phyloP scores from a whole-genome alignment of 2,329 filamentous ascomycete species.

The Ophiostoma perfectum region DNA sequence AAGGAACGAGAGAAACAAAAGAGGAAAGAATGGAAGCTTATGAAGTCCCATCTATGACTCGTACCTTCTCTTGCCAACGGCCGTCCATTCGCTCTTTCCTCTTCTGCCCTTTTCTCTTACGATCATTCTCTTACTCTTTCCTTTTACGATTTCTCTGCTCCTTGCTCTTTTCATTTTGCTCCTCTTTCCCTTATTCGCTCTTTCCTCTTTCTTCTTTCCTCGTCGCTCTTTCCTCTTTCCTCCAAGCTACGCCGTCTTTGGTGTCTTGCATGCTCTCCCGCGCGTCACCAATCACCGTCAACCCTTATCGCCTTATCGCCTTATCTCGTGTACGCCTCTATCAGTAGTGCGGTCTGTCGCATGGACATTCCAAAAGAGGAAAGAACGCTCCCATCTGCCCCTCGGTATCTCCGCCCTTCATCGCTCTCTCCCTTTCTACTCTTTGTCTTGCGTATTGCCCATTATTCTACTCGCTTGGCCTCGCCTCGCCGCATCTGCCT shows the following conservation, averaged over 20 bases:
- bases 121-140: background rate
- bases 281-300: slow-evolving; percentile 12
- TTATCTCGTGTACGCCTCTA: background rate
- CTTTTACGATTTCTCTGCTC: background rate
- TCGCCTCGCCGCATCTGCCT: background rate
- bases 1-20: background rate
- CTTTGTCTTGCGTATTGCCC: background rate
- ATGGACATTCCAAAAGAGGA: slow-evolving; percentile 22
- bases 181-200: background rate
- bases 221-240: background rate
- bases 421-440: background rate
- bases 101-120: slow-evolving; percentile 5
- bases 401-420: slow-evolving; percentile 12
- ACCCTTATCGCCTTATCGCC: slow-evolving; percentile 10
- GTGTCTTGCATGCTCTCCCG: background rate
- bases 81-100: background rate
- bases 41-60: background rate
- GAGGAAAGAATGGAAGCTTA: slow-evolving; percentile 4
- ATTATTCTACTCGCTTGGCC: background rate
- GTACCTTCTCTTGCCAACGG: slow-evolving; percentile 12
- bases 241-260: slow-evolving; percentile 12
- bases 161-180: background rate
- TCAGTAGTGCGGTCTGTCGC: slow-evolving; percentile 4
- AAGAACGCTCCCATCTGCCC: background rate
- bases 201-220: background rate